phyloP scores from a whole-genome alignment of 2,329 filamentous ascomycete genomes.

The Pezicula neosporulosa region DNA sequence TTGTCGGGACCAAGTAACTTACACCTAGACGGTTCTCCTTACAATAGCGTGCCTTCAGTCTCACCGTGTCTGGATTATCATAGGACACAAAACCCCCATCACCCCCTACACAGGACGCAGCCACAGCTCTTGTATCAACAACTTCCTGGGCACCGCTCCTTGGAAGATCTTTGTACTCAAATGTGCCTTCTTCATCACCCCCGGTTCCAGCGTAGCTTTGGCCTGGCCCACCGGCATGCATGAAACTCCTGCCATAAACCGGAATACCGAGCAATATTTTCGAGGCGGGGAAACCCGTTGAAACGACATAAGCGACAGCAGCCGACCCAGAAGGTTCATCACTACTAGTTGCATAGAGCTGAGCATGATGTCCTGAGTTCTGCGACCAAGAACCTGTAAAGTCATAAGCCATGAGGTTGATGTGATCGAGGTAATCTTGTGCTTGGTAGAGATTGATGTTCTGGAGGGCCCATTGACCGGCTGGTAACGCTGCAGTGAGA shows the following conservation, averaged over 20 bases:
- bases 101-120: constrained; percentile 68
- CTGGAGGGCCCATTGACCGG: constrained; percentile 60
- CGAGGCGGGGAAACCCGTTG: constrained; percentile 61
- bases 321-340: constrained; percentile 64
- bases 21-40: constrained; percentile 67
- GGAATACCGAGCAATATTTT: constrained; percentile 77
- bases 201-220: constrained; percentile 53
- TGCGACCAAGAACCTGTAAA: constrained; percentile 69
- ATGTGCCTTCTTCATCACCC: constrained; percentile 66
- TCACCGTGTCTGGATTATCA: constrained; percentile 74
- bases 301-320: constrained; percentile 62
- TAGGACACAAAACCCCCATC: constrained; percentile 79
- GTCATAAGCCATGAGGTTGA: constrained; percentile 82
- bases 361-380: constrained; percentile 70
- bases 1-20: constrained; percentile 25
- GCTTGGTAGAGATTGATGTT: constrained; percentile 64
- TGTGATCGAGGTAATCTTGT: constrained; percentile 64
- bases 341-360: constrained; percentile 58
- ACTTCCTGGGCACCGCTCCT: constrained; percentile 57
- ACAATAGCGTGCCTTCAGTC: constrained; percentile 71
- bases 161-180: constrained; percentile 72
- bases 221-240: constrained; percentile 60
- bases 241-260: constrained; percentile 72
- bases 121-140: constrained; percentile 63
- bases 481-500: constrained; percentile 70